These are phyloP conservation scores for Aureobasidium sp. DNA, from an alignment of 2,329 filamentous ascomycete genomes.

Conservation along the genomic window DNA sequence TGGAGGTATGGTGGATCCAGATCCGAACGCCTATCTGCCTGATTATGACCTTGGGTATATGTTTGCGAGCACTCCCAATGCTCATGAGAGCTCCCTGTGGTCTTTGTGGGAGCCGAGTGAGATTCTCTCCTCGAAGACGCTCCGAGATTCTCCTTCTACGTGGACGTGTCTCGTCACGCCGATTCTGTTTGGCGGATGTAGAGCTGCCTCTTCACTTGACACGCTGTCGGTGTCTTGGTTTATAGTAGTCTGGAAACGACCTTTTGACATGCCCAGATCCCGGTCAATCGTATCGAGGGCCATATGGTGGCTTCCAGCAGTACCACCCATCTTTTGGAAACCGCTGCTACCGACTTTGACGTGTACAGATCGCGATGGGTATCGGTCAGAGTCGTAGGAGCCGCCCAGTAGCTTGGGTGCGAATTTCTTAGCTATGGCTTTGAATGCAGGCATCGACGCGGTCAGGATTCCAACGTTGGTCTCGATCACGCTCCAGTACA, in stretches of 20 bases:
- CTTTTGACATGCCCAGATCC: conserved; percentile 6
- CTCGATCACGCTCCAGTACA: conserved; percentile 30
- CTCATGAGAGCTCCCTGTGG: conserved; percentile 1
- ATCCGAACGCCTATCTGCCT: neutral
- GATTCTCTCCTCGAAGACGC: neutral
- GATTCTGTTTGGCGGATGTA: conserved; percentile 3
- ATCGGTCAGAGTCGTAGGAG: neutral
- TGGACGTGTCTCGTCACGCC: conserved; percentile 2
- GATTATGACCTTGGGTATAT: neutral
- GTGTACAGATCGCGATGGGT: neutral
- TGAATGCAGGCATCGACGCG: conserved; percentile 31
- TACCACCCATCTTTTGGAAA: neutral
- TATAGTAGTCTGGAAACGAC: neutral
- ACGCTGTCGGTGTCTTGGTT: neutral
- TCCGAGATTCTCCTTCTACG: conserved; percentile 6
- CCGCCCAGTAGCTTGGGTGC: conserved; percentile 27
- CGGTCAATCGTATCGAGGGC: conserved; percentile 2
- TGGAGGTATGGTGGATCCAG: neutral
- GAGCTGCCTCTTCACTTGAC: neutral
- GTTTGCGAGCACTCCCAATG: neutral
- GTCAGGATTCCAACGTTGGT: conserved; percentile 31
- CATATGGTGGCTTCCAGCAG: neutral
- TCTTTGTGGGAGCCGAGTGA: conserved; percentile 1
- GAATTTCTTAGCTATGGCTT: conserved; percentile 28
- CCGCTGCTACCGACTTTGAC: conserved; percentile 1